Evolutionary conservation across 2,329 filamentous ascomycete genomes (phyloP).

Genomic region (Periconia sp.): DNA sequence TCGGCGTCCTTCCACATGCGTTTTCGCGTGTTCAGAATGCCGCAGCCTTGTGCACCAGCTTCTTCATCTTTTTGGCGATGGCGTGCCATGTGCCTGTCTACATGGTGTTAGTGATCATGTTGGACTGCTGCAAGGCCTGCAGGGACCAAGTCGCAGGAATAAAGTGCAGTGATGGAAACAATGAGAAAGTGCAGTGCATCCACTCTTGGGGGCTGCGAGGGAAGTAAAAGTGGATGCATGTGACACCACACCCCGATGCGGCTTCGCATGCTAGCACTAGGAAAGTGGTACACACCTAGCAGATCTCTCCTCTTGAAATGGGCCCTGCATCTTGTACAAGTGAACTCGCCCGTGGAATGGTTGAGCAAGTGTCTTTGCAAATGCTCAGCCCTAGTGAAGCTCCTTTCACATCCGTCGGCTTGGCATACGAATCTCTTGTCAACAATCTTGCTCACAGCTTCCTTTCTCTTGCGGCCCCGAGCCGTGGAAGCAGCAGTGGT

Average conservation of each 20-base stretch:
- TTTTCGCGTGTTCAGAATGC: constrained; percentile 61
- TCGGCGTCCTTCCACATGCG: constrained; percentile 62
- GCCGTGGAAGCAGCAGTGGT: constrained; percentile 47
- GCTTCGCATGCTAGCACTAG: constrained; percentile 5
- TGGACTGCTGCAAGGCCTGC: background rate
- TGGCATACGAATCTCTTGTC: constrained; percentile 71
- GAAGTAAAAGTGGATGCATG: constrained; percentile 17
- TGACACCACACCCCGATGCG: constrained; percentile 6
- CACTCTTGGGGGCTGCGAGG: constrained; percentile 17
- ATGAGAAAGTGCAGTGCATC: constrained; percentile 5
- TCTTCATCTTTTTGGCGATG: constrained; percentile 62
- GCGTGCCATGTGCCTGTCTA: constrained; percentile 64
- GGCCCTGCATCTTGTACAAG: constrained; percentile 64
- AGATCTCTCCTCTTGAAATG: constrained; percentile 68
- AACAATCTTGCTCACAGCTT: constrained; percentile 46
- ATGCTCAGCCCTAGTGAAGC: constrained; percentile 93
- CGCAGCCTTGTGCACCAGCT: constrained; percentile 59
- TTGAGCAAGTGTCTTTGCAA: constrained; percentile 95
- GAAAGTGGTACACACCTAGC: constrained; percentile 52
- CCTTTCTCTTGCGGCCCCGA: constrained; percentile 70
- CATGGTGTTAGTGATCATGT: constrained; percentile 25
- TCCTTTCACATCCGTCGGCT: constrained; percentile 85
- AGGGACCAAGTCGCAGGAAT: constrained; percentile 5
- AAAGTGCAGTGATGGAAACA: background rate
- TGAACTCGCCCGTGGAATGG: constrained; percentile 65